These are phyloP conservation scores for Nigrospora oryzae DNA, from an alignment of 2,329 filamentous ascomycete species.

Conservation along the genomic window DNA sequence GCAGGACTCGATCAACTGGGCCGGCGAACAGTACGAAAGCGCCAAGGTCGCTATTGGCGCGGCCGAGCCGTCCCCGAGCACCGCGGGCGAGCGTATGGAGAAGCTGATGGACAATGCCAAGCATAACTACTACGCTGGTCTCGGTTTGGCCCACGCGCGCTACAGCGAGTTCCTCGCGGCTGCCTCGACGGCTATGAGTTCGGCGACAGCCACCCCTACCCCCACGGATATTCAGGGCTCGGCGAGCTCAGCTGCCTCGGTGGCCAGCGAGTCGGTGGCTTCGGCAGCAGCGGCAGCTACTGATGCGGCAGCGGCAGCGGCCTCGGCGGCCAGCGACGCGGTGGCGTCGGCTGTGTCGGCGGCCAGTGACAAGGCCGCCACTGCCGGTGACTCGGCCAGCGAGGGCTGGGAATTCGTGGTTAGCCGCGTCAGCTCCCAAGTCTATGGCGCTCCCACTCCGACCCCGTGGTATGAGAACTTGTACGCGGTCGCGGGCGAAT, in stretches of 20 bases:
- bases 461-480: slow-evolving; percentile 46
- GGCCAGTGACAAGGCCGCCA: slow-evolving; percentile 34
- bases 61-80: slow-evolving; percentile 52
- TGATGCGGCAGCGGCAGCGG: slow-evolving; percentile 33
- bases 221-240: slow-evolving; percentile 44
- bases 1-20: slow-evolving; percentile 60
- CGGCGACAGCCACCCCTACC: slow-evolving; percentile 49
- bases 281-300: slow-evolving; percentile 37
- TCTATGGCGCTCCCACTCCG: slow-evolving; percentile 59
- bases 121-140: slow-evolving; percentile 65
- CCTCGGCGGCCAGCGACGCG: slow-evolving; percentile 40
- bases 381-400: slow-evolving; percentile 28
- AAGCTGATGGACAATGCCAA: slow-evolving; percentile 55
- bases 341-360: slow-evolving; percentile 33
- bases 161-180: slow-evolving; percentile 69
- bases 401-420: slow-evolving; percentile 56
- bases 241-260: slow-evolving; percentile 35
- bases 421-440: slow-evolving; percentile 55
- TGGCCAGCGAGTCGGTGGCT: slow-evolving; percentile 35
- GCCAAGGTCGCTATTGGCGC: slow-evolving; percentile 57
- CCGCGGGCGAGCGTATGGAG: slow-evolving; percentile 34
- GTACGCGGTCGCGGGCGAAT: slow-evolving; percentile 27
- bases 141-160: slow-evolving; percentile 70
- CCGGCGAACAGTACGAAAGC: slow-evolving; percentile 62
- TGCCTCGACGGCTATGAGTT: slow-evolving; percentile 61